Percentiles rank a stretch among this genome's conserved stretches.
Evolutionary conservation across 78 protist species (phyloP).

Genomic region (Dictyostelium capitatum): DNA sequence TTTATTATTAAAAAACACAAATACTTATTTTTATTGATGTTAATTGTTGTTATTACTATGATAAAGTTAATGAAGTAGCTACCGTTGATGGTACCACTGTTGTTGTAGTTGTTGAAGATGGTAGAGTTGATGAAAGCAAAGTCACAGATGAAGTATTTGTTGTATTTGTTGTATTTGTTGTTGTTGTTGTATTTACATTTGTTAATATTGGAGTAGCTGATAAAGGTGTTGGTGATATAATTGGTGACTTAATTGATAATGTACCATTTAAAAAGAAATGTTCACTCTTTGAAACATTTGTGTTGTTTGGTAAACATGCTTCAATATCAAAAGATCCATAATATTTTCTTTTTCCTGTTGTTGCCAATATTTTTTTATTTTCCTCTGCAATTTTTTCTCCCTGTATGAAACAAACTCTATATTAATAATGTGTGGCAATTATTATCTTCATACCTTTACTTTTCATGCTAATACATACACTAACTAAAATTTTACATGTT

Average conservation of each 20-base stretch:
- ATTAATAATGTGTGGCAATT: not conserved
- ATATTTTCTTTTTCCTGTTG: slow-evolving; percentile 20
- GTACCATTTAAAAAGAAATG: slow-evolving; percentile 43
- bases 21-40: too few species aligned
- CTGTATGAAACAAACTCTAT: not conserved
- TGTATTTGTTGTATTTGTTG: not conserved
- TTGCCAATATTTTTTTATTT: not conserved
- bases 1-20: too few species aligned
- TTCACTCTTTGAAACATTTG: slow-evolving; percentile 16
- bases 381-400: slow-evolving; percentile 20
- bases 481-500: slow-evolving; percentile 39
- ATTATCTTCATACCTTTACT: not conserved
- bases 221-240: not conserved
- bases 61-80: not conserved
- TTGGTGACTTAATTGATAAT: slow-evolving; percentile 35
- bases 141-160: not conserved
- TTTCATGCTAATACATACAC: not conserved
- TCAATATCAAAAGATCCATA: slow-evolving; percentile 51
- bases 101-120: not conserved
- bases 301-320: slow-evolving; percentile 13
- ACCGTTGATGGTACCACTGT: not conserved
- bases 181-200: not conserved
- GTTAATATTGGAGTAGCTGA: not conserved
- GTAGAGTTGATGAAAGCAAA: too few species aligned
- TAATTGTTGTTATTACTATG: not conserved